A percentile compares a stretch with the other conserved stretches of the same genome.
phyloP scores from a whole-genome alignment of 1,284 basidiomycete genomes.

The Tilletia setariae region DNA sequence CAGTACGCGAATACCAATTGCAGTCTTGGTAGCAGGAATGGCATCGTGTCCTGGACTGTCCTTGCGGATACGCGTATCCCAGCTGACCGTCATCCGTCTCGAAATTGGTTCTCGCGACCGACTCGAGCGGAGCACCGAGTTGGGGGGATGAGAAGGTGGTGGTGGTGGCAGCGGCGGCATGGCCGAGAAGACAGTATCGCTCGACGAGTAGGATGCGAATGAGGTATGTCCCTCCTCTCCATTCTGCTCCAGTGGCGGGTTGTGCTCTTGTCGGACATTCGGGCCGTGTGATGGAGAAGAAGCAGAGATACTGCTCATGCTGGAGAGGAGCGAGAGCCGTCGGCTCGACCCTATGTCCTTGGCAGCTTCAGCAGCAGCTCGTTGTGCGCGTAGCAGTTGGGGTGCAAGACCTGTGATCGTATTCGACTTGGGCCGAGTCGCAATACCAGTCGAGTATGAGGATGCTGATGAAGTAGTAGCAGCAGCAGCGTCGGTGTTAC shows the following conservation, averaged over 20 bases:
- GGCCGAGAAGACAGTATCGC: neutral
- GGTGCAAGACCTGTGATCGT: neutral
- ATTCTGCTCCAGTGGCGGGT: neutral
- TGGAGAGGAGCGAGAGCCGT: neutral
- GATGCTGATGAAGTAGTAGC: too few relatives aligned
- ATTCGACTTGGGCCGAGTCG: slow-evolving; percentile 13
- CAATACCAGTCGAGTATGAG: too few relatives aligned
- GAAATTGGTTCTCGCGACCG: neutral
- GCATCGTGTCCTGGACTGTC: neutral
- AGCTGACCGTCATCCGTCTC: slow-evolving; percentile 7
- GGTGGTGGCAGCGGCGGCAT: too few relatives aligned
- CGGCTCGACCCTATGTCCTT: neutral
- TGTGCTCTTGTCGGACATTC: neutral
- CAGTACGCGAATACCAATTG: too few relatives aligned
- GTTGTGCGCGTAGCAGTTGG: neutral
- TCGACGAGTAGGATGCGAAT: neutral
- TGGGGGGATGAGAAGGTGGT: too few relatives aligned
- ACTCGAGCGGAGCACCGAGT: neutral
- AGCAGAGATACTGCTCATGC: neutral
- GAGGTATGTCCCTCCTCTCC: neutral
- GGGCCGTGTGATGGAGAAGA: too few relatives aligned
- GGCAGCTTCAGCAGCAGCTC: neutral
- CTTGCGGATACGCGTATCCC: neutral
- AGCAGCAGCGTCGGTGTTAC: too few relatives aligned
- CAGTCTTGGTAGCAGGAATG: too few relatives aligned